A percentile compares a stretch with the other conserved stretches of the same genome.
phyloP scores from a whole-genome alignment of 192 early-diverging fungal species.

The Mortierella hygrophila region DNA sequence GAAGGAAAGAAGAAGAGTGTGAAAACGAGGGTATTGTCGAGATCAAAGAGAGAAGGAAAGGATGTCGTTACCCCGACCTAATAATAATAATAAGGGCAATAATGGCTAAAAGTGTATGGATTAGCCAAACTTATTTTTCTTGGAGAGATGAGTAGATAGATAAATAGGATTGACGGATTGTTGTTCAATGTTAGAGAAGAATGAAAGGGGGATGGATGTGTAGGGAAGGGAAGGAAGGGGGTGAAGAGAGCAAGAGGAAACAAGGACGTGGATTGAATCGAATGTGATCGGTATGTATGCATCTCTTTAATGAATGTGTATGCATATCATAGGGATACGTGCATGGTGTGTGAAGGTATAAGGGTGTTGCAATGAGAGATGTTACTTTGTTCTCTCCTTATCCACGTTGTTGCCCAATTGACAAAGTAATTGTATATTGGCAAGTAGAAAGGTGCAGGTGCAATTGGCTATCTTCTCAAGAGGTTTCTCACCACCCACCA shows the following conservation, averaged over 20 bases:
- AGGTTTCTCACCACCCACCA: no score
- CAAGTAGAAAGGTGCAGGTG: no score
- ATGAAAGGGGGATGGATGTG: background rate
- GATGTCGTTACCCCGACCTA: background rate
- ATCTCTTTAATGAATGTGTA: no score
- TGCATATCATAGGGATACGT: no score
- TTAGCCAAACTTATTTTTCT: background rate
- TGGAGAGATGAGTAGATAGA: background rate
- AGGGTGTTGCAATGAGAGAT: no score
- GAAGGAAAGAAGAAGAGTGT: background rate
- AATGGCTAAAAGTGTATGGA: constrained; percentile 3
- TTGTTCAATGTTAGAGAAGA: background rate
- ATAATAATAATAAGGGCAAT: background rate
- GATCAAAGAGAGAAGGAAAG: background rate
- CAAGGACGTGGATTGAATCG: background rate
- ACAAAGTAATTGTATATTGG: no score
- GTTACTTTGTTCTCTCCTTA: no score
- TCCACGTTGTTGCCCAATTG: no score
- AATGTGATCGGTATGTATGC: no score
- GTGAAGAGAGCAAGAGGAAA: background rate
- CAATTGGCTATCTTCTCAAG: no score
- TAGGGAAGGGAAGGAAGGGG: background rate
- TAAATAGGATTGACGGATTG: background rate
- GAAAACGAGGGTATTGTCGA: constrained; percentile 4
- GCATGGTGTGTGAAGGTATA: no score